Evolutionary conservation across 495 filamentous ascomycete genomes (phyloP).

Genomic region (Penicillium desertorum): DNA sequence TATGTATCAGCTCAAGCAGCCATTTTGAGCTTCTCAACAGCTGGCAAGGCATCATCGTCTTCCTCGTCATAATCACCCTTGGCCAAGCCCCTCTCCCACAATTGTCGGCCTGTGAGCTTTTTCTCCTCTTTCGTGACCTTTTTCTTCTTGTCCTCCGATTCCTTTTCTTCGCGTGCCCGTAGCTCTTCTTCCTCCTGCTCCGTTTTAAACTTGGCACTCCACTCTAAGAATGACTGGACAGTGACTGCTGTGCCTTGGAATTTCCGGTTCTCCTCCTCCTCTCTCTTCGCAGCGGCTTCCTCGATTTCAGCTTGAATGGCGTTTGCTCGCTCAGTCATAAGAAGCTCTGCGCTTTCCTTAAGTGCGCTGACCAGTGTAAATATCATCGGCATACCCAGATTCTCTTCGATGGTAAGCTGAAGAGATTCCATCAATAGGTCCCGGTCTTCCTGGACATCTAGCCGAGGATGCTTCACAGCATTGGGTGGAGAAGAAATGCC

Average conservation of each 20-base stretch:
- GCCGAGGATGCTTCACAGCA: conserved; percentile 60
- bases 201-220: conserved; percentile 73
- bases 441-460: conserved; percentile 68
- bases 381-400: conserved; percentile 96
- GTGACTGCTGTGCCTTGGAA: conserved; percentile 92
- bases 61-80: conserved; percentile 74
- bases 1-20: conserved; percentile 39
- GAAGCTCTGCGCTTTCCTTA: conserved; percentile 81
- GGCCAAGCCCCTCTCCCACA: conserved; percentile 81
- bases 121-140: conserved; percentile 54
- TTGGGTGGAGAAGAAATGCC: conserved; percentile 71
- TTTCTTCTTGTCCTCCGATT: conserved; percentile 75
- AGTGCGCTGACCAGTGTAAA: conserved; percentile 84
- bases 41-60: conserved; percentile 53
- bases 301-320: conserved; percentile 62
- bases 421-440: conserved; percentile 66
- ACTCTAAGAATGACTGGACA: conserved; percentile 75
- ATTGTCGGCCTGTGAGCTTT: conserved; percentile 74
- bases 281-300: conserved; percentile 62
- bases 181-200: conserved; percentile 73
- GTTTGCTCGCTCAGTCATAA: conserved; percentile 68
- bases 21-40: conserved; percentile 69
- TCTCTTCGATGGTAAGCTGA: conserved; percentile 74
- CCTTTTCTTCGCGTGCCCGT: conserved; percentile 65
- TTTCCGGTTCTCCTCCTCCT: conserved; percentile 92